Percentiles rank a stretch among this genome's conserved stretches.
Evolutionary conservation across 768 basidiomycete genomes (phyloP).

Genomic region (Trametes meyenii): DNA sequence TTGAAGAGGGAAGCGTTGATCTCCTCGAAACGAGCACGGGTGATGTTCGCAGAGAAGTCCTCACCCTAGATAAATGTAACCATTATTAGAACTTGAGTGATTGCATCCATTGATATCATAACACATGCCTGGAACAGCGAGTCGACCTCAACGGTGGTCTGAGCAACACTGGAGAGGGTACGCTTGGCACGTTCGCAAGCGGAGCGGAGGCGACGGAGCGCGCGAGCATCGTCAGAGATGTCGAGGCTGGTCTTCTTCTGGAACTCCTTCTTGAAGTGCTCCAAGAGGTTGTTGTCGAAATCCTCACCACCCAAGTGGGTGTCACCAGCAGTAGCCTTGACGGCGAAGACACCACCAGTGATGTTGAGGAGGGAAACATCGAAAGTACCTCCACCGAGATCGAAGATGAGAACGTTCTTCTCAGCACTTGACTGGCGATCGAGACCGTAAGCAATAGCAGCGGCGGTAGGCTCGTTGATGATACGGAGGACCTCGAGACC

Average conservation of each 20-base stretch:
- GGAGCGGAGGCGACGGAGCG: conserved; percentile 91
- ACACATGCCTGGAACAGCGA: conserved; percentile 86
- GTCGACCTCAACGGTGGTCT: conserved; percentile 99
- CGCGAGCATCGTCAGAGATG: conserved; percentile 96
- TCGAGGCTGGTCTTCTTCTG: conserved; percentile 96
- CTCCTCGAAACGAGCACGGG: conserved; percentile 99
- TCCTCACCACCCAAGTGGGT: conserved; percentile 99
- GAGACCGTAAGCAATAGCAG: conserved; percentile 98
- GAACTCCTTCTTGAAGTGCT: conserved; percentile 99
- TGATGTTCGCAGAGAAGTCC: conserved; percentile 98
- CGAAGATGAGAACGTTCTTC: conserved; percentile 99
- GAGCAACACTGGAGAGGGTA: conserved; percentile 95
- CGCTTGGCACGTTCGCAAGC: conserved; percentile 99
- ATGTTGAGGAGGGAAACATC: conserved; percentile 99
- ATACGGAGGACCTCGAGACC: conserved; percentile 99
- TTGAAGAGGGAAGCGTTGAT: conserved; percentile 96
- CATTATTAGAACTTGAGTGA: background rate
- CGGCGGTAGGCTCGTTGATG: conserved; percentile 99
- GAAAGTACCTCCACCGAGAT: conserved; percentile 99
- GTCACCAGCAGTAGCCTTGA: conserved; percentile 99
- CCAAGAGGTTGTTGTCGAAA: conserved; percentile 97
- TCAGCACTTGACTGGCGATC: conserved; percentile 94
- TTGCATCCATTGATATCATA: background rate
- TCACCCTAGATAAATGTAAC: conserved; percentile 62
- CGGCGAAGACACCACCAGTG: conserved; percentile 97